Percentiles rank a stretch among this genome's conserved stretches.
phyloP scores from a whole-genome alignment of 2,329 filamentous ascomycete species.

The Orbilia javanica region DNA sequence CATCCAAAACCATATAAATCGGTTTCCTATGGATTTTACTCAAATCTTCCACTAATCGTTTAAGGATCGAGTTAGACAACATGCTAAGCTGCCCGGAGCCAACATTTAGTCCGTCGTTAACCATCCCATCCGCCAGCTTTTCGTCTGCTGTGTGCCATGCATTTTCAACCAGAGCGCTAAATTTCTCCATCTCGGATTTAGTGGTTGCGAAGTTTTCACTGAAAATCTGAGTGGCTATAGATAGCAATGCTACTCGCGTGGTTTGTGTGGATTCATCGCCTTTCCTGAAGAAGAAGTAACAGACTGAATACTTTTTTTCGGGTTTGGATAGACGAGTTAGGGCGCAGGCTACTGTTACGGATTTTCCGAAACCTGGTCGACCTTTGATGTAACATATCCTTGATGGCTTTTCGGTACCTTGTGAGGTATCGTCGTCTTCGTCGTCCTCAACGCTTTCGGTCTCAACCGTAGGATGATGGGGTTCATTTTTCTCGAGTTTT shows the following conservation, averaged over 20 bases:
- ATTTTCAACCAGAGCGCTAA: conserved; percentile 31
- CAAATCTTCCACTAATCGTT: conserved; percentile 37
- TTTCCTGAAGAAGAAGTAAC: conserved; percentile 57
- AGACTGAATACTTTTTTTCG: conserved; percentile 44
- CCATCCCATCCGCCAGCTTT: not conserved
- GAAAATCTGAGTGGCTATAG: conserved; percentile 38
- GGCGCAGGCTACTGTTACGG: conserved; percentile 51
- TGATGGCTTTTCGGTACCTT: conserved; percentile 36
- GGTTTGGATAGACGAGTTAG: conserved; percentile 41
- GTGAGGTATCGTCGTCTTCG: not conserved
- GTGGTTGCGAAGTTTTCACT: conserved; percentile 43
- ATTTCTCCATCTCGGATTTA: conserved; percentile 49
- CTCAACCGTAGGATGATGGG: not conserved
- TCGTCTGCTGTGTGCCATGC: conserved; percentile 26
- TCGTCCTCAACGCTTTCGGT: not conserved
- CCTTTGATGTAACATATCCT: conserved; percentile 56
- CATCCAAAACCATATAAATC: conserved; percentile 48
- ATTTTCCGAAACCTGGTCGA: conserved; percentile 50
- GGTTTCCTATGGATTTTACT: conserved; percentile 36
- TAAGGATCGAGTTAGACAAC: conserved; percentile 33
- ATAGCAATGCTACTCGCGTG: conserved; percentile 28
- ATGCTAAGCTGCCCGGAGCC: conserved; percentile 4
- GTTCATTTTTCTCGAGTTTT: conserved; percentile 19
- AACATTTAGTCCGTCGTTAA: not conserved
- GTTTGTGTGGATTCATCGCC: conserved; percentile 51